Conservation (phyloP, 2,329 filamentous ascomycete genomes). For the Fusarium musae region DNA sequence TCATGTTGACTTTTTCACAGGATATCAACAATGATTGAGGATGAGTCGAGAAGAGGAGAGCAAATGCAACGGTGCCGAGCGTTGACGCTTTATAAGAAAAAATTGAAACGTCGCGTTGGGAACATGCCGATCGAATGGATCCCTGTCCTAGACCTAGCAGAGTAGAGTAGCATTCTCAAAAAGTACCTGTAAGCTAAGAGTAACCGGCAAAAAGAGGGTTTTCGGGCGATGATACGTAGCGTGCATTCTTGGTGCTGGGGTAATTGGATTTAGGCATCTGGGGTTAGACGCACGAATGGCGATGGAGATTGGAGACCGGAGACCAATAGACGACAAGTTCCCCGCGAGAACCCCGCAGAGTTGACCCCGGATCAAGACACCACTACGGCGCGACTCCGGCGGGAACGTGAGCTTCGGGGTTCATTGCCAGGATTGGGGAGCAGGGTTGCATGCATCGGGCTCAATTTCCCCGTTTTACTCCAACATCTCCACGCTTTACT, state of each 20-base stretch:
- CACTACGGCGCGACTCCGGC: slow-evolving; percentile 38
- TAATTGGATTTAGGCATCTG: slow-evolving; percentile 36
- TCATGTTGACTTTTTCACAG: slow-evolving; percentile 27
- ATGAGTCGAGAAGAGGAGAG: neutral
- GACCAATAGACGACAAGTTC: neutral
- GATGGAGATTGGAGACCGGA: neutral
- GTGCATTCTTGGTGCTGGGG: neutral
- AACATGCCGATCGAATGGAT: neutral
- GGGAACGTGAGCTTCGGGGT: slow-evolving; percentile 13
- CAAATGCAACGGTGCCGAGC: slow-evolving; percentile 6
- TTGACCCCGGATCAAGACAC: slow-evolving; percentile 31
- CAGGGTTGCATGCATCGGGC: slow-evolving; percentile 30
- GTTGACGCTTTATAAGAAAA: slow-evolving; percentile 21
- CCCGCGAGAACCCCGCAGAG: slow-evolving; percentile 18
- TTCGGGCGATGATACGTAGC: slow-evolving; percentile 11
- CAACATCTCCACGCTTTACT: slow-evolving; percentile 27
- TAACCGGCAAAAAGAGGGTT: neutral
- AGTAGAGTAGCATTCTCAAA: neutral
- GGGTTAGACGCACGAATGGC: slow-evolving; percentile 40
- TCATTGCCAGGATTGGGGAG: slow-evolving; percentile 9
- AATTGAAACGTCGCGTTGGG: neutral
- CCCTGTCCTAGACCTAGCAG: neutral
- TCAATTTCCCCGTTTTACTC: slow-evolving; percentile 38
- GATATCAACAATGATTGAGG: slow-evolving; percentile 15
- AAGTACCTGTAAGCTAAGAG: slow-evolving; percentile 3